Evolutionary conservation across 805 yeast genomes (phyloP).

Genomic region (Spathaspora boniae): DNA sequence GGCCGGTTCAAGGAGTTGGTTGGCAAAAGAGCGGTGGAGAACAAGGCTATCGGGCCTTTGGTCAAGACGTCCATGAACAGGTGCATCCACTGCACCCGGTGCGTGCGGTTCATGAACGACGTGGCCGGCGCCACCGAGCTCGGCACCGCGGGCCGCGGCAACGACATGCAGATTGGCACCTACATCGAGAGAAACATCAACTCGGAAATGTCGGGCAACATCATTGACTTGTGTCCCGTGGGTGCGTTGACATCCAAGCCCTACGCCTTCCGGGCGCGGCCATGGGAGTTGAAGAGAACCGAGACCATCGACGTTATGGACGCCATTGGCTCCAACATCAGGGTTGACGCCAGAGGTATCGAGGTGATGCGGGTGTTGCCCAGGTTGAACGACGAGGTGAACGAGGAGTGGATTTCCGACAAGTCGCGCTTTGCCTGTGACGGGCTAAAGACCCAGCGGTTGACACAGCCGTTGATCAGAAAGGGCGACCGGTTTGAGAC

Average conservation of each 20-base stretch:
- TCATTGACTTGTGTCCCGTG: constrained; percentile 85
- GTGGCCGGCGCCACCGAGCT: constrained; percentile 92
- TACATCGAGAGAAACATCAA: constrained; percentile 81
- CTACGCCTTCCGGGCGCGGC: constrained; percentile 87
- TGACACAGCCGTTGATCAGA: constrained; percentile 76
- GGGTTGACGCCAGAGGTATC: constrained; percentile 84
- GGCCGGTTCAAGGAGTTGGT: constrained; percentile 78
- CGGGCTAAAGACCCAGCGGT: constrained; percentile 81
- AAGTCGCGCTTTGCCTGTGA: constrained; percentile 83
- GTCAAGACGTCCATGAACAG: constrained; percentile 90
- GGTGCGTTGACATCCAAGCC: constrained; percentile 91
- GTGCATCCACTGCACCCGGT: constrained; percentile 89
- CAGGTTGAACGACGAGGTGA: constrained; percentile 78
- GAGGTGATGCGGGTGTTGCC: constrained; percentile 87
- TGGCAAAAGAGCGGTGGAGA: constrained; percentile 88
- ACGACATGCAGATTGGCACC: constrained; percentile 89
- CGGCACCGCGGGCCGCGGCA: constrained; percentile 87
- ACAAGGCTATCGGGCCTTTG: constrained; percentile 85
- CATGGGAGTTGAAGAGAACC: constrained; percentile 89
- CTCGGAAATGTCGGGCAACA: constrained; percentile 82
- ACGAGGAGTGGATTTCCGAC: constrained; percentile 91
- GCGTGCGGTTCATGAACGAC: constrained; percentile 86
- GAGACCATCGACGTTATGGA: constrained; percentile 84
- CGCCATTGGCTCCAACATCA: constrained; percentile 75
- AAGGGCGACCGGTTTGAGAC: constrained; percentile 65